phyloP scores from a whole-genome alignment of 2,329 filamentous ascomycete genomes.

The Alternaria alternata region DNA sequence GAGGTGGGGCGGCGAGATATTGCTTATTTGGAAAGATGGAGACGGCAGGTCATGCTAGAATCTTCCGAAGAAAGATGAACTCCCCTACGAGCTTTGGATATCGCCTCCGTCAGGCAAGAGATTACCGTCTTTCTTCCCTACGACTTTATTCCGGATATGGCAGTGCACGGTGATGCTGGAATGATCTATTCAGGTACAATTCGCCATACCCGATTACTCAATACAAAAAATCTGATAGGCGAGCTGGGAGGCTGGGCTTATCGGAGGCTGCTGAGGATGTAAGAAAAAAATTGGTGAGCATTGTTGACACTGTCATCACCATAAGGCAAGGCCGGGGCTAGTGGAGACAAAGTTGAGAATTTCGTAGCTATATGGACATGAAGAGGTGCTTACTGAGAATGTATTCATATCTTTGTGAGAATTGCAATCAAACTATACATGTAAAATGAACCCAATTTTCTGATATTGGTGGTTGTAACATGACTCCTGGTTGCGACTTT shows the following conservation, averaged over 20 bases:
- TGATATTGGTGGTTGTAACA: neutral
- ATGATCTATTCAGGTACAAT: neutral
- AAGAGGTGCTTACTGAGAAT: neutral
- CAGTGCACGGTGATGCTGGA: neutral
- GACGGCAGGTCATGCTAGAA: no score
- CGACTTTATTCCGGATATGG: neutral
- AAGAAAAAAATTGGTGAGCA: neutral
- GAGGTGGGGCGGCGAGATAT: neutral
- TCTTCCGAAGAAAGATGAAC: neutral
- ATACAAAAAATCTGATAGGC: no score
- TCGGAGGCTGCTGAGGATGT: neutral
- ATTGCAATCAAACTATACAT: accelerated
- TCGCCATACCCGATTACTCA: neutral
- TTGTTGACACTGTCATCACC: neutral
- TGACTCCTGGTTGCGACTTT: neutral
- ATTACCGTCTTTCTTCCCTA: neutral
- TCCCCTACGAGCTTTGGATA: neutral
- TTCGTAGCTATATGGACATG: neutral
- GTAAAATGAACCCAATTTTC: neutral
- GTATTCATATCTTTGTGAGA: neutral
- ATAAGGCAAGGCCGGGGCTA: neutral
- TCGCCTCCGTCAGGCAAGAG: neutral
- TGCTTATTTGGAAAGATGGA: no score
- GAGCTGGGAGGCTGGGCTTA: neutral
- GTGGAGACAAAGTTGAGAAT: neutral